phyloP scores from a whole-genome alignment of 805 yeast species.

The Metschnikowia lachancei region DNA sequence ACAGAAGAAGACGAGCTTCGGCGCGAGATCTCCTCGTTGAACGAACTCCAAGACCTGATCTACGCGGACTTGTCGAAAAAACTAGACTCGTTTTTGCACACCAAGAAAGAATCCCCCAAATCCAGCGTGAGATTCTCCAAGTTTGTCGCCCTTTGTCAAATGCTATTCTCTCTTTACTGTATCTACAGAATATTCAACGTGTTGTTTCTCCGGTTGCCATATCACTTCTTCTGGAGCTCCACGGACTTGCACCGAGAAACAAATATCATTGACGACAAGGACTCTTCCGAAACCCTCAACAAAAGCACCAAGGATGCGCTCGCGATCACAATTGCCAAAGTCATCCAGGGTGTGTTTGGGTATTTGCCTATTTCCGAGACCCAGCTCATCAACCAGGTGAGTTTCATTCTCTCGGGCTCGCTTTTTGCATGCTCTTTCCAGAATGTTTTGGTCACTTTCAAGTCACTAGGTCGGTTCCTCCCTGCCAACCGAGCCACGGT shows the following conservation, averaged over 20 bases:
- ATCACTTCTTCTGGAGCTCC: constrained; percentile 16
- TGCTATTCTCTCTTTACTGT: constrained; percentile 47
- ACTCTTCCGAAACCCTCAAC: constrained; percentile 12
- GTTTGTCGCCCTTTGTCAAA: constrained; percentile 17
- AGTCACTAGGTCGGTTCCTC: constrained; percentile 43
- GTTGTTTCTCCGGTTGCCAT: constrained; percentile 41
- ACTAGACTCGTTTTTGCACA: constrained; percentile 11
- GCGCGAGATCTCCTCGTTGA: constrained; percentile 40
- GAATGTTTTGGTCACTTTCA: constrained; percentile 59
- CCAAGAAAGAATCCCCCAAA: background rate
- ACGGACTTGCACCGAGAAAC: constrained; percentile 13
- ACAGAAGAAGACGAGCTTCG: constrained; percentile 34
- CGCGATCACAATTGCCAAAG: constrained; percentile 47
- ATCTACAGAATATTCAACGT: constrained; percentile 46
- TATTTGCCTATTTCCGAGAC: constrained; percentile 34
- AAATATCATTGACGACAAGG: constrained; percentile 12
- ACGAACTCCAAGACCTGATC: constrained; percentile 28
- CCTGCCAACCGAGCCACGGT: constrained; percentile 23
- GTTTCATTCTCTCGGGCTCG: constrained; percentile 54
- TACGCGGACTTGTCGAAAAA: constrained; percentile 30
- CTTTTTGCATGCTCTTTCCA: constrained; percentile 63
- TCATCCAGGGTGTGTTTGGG: constrained; percentile 29
- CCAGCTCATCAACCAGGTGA: constrained; percentile 43
- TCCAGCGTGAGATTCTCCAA: background rate
- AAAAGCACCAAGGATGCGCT: constrained; percentile 42